Evolutionary conservation across 225 moss, liverwort and hornwort genomes (phyloP), one percentile per base, ranked within the genome.

Genomic region (Polytrichum formosum): DNA sequence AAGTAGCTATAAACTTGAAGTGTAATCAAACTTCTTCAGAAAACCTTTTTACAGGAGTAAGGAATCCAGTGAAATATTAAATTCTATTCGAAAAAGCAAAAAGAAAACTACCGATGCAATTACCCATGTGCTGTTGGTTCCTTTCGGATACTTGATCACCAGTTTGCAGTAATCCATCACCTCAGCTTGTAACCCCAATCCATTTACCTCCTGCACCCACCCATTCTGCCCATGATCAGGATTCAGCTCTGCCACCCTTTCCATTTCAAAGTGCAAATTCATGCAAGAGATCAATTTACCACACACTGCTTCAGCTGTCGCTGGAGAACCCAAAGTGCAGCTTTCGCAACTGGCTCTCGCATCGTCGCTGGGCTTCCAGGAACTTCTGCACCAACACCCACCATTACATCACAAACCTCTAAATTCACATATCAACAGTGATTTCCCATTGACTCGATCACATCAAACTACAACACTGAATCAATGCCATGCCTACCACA

Each of bases 91-190:
- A 46, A 46, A 16, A 28, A 62, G 27, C 22, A 65, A 23, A 35
- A 59, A 22, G 2, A 29, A n/a, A 5, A 71, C 58, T 28, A 16
- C 23, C 28, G 54, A 53, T 18, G 64, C 4, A 54, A 6, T 53
- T 82, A 87, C 83, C 88, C 88, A 85, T 70, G 78, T 79, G 72
- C 80, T 85, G 17, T 76, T 76, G 1, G 85, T 88, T 63, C 67
- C 80, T 54, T 25, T 0, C 0, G 78, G 76, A 76, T 78, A 85
- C 55, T 80, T 79, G 56, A 88, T 37, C n/a, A 76, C 26, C 18
- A 83, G 35, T 10, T 78, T 78, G 72, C 85, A 88, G 1, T 76
- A 70, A 65, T 72, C 78, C 67, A 75, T 80, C 69, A 81, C 20
- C 78, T 83, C 85, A 53, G 78, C 78, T 74, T 66, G 70, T 62